Conservation (phyloP, 495 filamentous ascomycete genomes). For the Haplographium delicatum region DNA sequence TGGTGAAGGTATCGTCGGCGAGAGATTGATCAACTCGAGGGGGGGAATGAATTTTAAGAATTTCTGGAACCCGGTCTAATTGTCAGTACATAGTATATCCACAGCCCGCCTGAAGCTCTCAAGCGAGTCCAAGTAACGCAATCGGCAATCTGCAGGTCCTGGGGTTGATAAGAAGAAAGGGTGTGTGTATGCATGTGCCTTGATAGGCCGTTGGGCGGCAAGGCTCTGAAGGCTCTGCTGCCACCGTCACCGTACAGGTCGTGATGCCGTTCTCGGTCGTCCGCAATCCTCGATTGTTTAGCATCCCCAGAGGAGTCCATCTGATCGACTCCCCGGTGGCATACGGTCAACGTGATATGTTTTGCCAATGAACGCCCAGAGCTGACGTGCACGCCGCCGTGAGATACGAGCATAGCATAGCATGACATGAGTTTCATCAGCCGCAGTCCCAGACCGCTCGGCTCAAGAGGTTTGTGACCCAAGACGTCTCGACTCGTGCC, state of each 20-base stretch:
- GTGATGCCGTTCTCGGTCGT: too few species aligned
- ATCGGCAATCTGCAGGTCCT: constrained; percentile 10
- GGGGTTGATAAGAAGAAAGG: neutral
- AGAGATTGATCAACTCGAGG: neutral
- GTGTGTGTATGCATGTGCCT: too few species aligned
- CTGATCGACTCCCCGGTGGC: constrained; percentile 8
- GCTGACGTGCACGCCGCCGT: constrained; percentile 9
- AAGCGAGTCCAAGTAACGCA: constrained; percentile 5
- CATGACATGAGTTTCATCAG: too few species aligned
- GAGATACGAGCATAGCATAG: too few species aligned
- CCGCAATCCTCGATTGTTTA: too few species aligned
- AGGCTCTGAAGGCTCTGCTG: too few species aligned
- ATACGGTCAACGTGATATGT: constrained; percentile 7
- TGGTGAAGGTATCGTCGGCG: constrained; percentile 23
- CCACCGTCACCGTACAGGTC: too few species aligned
- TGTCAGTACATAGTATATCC: too few species aligned
- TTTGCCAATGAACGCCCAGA: constrained; percentile 12
- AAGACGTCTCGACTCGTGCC: constrained; percentile 1
- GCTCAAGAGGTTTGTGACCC: constrained; percentile 9
- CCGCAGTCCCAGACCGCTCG: constrained; percentile 16
- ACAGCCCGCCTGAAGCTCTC: too few species aligned
- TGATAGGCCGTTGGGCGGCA: neutral
- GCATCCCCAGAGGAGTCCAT: neutral
- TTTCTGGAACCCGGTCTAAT: too few species aligned
- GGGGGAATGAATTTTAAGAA: too few species aligned